Base-by-base conservation (phyloP, 129 eudicot species). In the Lactuca saligna region DNA sequence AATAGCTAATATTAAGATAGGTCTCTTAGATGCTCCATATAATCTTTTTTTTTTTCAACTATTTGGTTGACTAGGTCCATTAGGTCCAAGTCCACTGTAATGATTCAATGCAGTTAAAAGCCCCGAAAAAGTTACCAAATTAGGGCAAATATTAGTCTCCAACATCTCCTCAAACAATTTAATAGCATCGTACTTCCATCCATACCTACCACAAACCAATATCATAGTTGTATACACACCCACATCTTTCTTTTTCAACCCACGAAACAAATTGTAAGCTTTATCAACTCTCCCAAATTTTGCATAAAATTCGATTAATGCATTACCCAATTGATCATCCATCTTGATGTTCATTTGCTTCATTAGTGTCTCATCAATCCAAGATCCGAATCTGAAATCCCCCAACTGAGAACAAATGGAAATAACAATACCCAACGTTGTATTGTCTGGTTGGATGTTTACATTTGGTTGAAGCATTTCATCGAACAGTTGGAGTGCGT, bases 181-280 rank as follows among this genome's bases (percentile, higher is more conserved):
- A 63, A 76, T 34, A 35, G 70, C 80, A 34, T 53, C 58, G 4
- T 76, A 16, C 33, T 54, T 70, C 57, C 80, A 51, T 3, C 75
- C 70, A 9, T 62, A 61, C 57, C 61, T 39, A 5, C 80, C 51
- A 35, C 75, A 76, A 17, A 65, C 80, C 69, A 76, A 17, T 42
- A 82, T 73, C 86, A 82, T 63, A 1, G 80, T 77, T 6, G 86
- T 72, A 56, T 82, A 82, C n/a, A 77, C 77, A 73, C 69, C 80
- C 31, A 74, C 59, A 32, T 77, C 80, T 60, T 73, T 82, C 80
- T 82, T 82, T 67, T 34, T 54, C 66, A 82, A 82, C 3, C 63
- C 67, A 12, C 11, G 46, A 70, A 82, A 82, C 59, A 73, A 56
- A 13, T 59, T 15, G 13, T 51, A 70, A 25, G 86, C 86, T 64